Evolutionary conservation across 192 early-diverging fungal genomes (phyloP), one percentile per base, ranked within the genome.

Genomic region (Coemansia sp.): DNA sequence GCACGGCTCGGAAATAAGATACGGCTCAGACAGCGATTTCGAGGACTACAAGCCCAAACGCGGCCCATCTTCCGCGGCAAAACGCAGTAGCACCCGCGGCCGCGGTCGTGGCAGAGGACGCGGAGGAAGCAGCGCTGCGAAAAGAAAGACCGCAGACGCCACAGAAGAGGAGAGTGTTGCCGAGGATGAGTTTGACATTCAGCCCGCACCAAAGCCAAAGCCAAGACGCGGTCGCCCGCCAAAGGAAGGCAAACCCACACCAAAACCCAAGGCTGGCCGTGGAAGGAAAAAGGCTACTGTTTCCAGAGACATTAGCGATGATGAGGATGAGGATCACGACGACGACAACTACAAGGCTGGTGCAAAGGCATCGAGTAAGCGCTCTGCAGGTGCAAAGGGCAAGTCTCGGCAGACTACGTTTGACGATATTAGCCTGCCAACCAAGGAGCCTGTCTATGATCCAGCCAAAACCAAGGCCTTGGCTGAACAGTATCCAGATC

Each of bases 401-500:
- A 82, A 82, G 57, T 66, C 75, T 7, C 69, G 74, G 3, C 80
- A 82, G 34, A 74, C 48, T 41, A 77, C 75, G 35, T 59, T 82
- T 59, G 80, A 82, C 53, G 79, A 81, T 4, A 67, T 75, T 14
- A 55, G 69, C 36, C 49, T 71, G 8, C 64, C 70, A 6, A 25
- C 48, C 14, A 75, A 67, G 23, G 67, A 63, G 32, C 63, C 56
- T 22, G 43, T 41, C 0, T 87, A 81, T 71, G 86, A 89, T 49
- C 89, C 88, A 3, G 70, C 48, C n/a, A 67, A 73, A 34, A 71
- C 83, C 20, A 63, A 74, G 43, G 80, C 80, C 25, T 71, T 91
- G 32, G 79, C 85, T 7, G 66, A 74, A 3, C 68, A 79, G 38
- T 84, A 89, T 29, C 91, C 88, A 7, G 79, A 81, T 57, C 52